Conservation (phyloP, 495 filamentous ascomycete species). For the Chaetomidium leptoderma region DNA sequence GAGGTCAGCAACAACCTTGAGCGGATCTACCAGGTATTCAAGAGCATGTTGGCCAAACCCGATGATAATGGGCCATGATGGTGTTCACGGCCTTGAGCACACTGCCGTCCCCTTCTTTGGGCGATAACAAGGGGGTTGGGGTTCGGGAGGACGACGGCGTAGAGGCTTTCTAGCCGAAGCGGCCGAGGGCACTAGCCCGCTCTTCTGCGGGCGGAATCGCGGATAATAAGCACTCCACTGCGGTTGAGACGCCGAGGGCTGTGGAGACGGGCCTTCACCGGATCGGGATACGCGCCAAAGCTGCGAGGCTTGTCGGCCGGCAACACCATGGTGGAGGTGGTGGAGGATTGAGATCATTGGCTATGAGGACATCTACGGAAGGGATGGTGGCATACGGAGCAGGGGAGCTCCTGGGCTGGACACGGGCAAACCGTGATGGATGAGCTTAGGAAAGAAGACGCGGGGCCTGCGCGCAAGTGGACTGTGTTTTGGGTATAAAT, state of each 20-base stretch:
- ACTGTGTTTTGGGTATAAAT: not conserved
- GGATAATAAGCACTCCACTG: no score
- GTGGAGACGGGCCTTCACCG: not conserved
- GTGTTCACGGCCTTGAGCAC: no score
- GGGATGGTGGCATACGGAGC: not conserved
- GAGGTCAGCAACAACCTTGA: no score
- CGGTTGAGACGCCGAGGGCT: not conserved
- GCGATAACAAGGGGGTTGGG: no score
- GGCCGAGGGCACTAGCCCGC: no score
- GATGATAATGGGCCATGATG: no score
- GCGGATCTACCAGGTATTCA: no score
- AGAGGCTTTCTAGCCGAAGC: no score
- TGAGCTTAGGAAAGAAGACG: not conserved
- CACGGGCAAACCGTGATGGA: not conserved
- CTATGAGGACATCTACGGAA: not conserved
- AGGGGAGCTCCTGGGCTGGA: not conserved
- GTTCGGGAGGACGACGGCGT: no score
- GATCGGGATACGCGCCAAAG: not conserved
- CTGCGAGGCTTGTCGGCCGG: not conserved
- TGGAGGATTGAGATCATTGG: not conserved
- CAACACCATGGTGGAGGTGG: not conserved
- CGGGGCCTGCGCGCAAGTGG: not conserved
- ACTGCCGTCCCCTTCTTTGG: no score
- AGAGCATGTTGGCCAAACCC: no score
- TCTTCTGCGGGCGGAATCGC: no score